A percentile compares a stretch with the other conserved stretches of the same genome.
These are phyloP conservation scores for Mycena epipterygia DNA, from an alignment of 768 basidiomycete genomes.

Conservation along the genomic window DNA sequence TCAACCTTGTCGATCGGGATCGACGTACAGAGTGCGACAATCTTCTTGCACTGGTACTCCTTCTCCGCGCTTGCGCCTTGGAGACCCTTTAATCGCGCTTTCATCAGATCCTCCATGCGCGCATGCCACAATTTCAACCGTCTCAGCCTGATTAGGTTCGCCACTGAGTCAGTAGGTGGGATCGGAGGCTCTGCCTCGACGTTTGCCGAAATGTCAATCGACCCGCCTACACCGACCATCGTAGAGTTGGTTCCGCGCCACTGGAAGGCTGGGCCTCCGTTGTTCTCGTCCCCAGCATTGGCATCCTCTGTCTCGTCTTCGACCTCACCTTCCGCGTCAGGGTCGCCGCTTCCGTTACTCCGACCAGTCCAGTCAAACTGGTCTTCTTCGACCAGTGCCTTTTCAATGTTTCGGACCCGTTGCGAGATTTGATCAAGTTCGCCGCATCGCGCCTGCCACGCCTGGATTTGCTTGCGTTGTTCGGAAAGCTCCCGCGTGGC, in stretches of 20 bases:
- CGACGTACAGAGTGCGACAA: constrained; percentile 90
- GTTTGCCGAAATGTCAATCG: constrained; percentile 73
- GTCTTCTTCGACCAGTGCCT: constrained; percentile 83
- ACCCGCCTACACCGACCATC: constrained; percentile 73
- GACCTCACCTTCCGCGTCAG: constrained; percentile 67
- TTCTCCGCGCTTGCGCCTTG: constrained; percentile 89
- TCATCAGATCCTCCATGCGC: constrained; percentile 81
- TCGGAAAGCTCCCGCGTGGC: constrained; percentile 93
- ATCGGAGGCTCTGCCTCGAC: constrained; percentile 82
- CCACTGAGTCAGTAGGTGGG: constrained; percentile 69
- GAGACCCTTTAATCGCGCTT: constrained; percentile 74
- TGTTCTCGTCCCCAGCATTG: constrained; percentile 37
- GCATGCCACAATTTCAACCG: constrained; percentile 88
- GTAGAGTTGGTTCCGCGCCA: constrained; percentile 78
- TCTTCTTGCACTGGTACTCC: constrained; percentile 92
- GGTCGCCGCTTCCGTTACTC: constrained; percentile 40
- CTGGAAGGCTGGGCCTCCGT: constrained; percentile 76
- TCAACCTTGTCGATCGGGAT: constrained; percentile 92
- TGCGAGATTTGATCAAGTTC: constrained; percentile 88
- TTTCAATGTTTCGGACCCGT: constrained; percentile 86
- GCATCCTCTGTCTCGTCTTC: constrained; percentile 50
- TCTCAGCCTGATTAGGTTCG: constrained; percentile 77
- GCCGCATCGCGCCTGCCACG: constrained; percentile 78
- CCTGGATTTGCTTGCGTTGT: constrained; percentile 86
- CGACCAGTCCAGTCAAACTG: constrained; percentile 93